phyloP scores from a whole-genome alignment of 2,329 filamentous ascomycete species.

The Immersiporthe knoxdaviesiana region DNA sequence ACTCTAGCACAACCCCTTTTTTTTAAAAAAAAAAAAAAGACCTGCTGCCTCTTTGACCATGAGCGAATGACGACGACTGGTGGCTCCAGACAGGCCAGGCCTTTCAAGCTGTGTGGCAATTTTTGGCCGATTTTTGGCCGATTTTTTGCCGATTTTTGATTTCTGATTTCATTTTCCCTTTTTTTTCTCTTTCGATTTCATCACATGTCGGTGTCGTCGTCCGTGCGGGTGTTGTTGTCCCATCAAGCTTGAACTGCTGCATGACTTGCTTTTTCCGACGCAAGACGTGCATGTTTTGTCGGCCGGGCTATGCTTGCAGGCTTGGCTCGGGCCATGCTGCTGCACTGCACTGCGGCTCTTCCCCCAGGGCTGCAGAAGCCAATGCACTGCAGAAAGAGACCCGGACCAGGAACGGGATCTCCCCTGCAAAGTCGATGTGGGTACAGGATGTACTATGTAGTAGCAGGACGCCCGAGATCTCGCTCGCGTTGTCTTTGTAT shows the following conservation, averaged over 20 bases:
- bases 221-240: slow-evolving; percentile 10
- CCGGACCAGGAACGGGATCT: slow-evolving; percentile 11
- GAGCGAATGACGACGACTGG: background rate
- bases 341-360: slow-evolving; percentile 25
- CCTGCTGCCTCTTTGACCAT: background rate
- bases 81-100: background rate
- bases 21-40: too few species aligned
- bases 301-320: slow-evolving; percentile 6
- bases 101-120: background rate
- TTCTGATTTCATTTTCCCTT: background rate
- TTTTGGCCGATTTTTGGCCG: too few species aligned
- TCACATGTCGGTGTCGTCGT: background rate
- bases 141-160: too few species aligned
- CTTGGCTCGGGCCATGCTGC: slow-evolving; percentile 22
- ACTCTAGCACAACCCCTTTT: too few species aligned
- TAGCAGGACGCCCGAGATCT: slow-evolving; percentile 22
- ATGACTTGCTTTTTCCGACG: slow-evolving; percentile 21
- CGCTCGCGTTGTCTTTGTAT: slow-evolving; percentile 23
- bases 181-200: background rate
- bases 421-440: slow-evolving; percentile 18
- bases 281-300: slow-evolving; percentile 22
- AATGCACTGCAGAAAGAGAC: slow-evolving; percentile 25
- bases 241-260: slow-evolving; percentile 19
- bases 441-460: slow-evolving; percentile 6
- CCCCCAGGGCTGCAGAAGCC: slow-evolving; percentile 28